These are phyloP conservation scores for Debaryomycetaceae sp. DNA, from an alignment of 1,139 yeast genomes.

Conservation along the genomic window DNA sequence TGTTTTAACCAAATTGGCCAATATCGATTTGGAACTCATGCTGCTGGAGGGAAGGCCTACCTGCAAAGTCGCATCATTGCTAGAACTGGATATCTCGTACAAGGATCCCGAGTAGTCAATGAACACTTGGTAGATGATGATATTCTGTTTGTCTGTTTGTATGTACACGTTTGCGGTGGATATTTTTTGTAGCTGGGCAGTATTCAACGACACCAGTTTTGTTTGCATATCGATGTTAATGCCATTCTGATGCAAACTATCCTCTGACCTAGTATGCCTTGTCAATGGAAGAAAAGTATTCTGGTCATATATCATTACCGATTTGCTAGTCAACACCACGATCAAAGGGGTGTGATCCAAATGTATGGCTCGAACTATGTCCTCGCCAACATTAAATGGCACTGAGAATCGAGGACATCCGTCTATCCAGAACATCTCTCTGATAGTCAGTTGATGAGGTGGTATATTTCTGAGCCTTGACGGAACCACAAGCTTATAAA, in stretches of 20 bases:
- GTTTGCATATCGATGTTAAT: conserved; percentile 20
- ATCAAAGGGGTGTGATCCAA: conserved; percentile 35
- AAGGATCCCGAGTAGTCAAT: conserved; percentile 29
- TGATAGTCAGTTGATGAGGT: too few relatives aligned
- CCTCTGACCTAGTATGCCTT: conserved; percentile 25
- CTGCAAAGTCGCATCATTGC: conserved; percentile 28
- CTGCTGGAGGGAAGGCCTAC: conserved; percentile 30
- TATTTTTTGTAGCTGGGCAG: conserved; percentile 25
- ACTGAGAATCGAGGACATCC: conserved; percentile 31
- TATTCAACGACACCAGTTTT: conserved; percentile 26
- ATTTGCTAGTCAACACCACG: conserved; percentile 25
- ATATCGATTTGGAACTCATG: conserved; percentile 24
- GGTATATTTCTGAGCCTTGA: too few relatives aligned
- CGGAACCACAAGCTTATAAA: too few relatives aligned
- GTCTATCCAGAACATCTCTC: conserved; percentile 36
- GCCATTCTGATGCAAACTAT: conserved; percentile 37
- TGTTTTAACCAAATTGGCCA: conserved; percentile 28
- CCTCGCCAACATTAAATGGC: conserved; percentile 21
- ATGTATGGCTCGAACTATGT: conserved; percentile 22
- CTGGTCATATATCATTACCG: conserved; percentile 28
- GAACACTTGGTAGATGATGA: conserved; percentile 33
- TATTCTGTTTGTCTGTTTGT: conserved; percentile 27
- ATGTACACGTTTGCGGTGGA: conserved; percentile 30
- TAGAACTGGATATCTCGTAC: conserved; percentile 27
- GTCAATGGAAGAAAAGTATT: conserved; percentile 33